A percentile compares a stretch with the other conserved stretches of the same genome.
phyloP scores from a whole-genome alignment of 2,329 filamentous ascomycete species.

The Beauveria sp. region DNA sequence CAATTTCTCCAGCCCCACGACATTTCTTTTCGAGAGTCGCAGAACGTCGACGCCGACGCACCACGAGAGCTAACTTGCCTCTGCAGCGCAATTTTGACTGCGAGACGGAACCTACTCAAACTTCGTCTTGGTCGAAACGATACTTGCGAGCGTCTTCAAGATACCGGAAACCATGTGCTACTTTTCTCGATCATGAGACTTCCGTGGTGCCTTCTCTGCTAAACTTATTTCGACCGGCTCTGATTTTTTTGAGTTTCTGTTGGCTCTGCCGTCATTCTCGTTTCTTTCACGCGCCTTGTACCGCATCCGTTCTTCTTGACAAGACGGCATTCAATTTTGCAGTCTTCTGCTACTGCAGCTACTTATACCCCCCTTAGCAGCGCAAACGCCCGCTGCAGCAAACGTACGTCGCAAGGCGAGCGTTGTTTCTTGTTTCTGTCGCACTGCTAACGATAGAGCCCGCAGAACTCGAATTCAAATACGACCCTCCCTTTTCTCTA shows the following conservation, averaged over 20 bases:
- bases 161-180: constrained; percentile 8
- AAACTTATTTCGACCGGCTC: constrained; percentile 10
- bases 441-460: neutral
- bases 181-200: constrained; percentile 10
- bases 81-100: neutral
- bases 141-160: neutral
- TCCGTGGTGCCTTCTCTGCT: constrained; percentile 9
- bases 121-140: neutral
- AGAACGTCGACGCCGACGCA: neutral
- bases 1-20: constrained; percentile 11
- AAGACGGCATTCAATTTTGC: neutral
- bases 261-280: neutral
- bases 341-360: neutral
- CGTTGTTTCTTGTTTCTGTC: neutral
- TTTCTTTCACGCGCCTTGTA: constrained; percentile 11
- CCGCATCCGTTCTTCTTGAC: neutral
- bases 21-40: constrained; percentile 2
- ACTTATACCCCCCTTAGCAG: constrained; percentile 3
- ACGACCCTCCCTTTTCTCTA: constrained; percentile 12
- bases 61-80: neutral
- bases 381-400: constrained; percentile 1
- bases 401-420: neutral
- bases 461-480: neutral
- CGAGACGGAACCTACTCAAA: neutral
- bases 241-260: constrained; percentile 9